Conservation (phyloP, 2,329 filamentous ascomycete genomes). For the Cladosporium sphaerospermum region DNA sequence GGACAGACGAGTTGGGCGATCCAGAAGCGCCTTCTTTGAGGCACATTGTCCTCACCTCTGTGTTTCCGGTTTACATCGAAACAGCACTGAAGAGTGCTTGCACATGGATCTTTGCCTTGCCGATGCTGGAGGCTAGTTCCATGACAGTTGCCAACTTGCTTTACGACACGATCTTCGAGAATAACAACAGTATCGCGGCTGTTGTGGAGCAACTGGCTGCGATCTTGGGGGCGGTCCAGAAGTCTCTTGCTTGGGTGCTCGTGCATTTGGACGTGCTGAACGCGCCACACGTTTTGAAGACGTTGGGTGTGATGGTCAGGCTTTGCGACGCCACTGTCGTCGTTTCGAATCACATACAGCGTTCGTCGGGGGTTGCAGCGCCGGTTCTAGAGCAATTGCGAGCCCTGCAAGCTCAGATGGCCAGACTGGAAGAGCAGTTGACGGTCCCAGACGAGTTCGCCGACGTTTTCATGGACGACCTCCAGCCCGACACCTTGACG, state of each 20-base stretch:
- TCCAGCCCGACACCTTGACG: not conserved
- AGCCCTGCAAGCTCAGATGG: not conserved
- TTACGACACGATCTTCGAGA: conserved; percentile 40
- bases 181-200: conserved; percentile 33
- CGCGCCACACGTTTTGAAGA: not conserved
- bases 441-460: not conserved
- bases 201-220: not conserved
- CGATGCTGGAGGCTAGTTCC: conserved; percentile 45
- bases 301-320: conserved; percentile 12
- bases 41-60: conserved; percentile 45
- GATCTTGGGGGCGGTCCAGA: not conserved
- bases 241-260: not conserved
- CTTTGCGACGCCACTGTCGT: conserved; percentile 15
- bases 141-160: conserved; percentile 40
- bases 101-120: conserved; percentile 48
- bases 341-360: conserved; percentile 14
- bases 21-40: conserved; percentile 39
- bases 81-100: conserved; percentile 38
- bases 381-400: not conserved
- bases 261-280: not conserved
- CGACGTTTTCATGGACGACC: conserved; percentile 6
- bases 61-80: conserved; percentile 54
- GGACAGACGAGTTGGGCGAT: conserved; percentile 37
- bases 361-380: conserved; percentile 2
- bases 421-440: conserved; percentile 10